Evolutionary conservation across 805 yeast genomes (phyloP).

Genomic region (Priceomyces castillae): DNA sequence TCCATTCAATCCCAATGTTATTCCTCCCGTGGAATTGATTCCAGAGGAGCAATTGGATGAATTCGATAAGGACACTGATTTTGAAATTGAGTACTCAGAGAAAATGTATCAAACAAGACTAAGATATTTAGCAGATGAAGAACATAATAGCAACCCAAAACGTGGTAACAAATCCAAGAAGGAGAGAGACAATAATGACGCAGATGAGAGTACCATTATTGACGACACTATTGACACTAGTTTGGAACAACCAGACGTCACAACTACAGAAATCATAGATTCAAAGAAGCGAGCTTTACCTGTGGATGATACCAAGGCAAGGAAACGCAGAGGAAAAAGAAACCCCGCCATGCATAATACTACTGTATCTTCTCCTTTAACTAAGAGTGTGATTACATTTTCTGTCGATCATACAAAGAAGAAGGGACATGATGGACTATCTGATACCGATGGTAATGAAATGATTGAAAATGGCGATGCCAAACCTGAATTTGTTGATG

Average conservation of each 20-base stretch:
- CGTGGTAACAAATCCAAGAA: conserved; percentile 29
- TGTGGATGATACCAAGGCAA: conserved; percentile 6
- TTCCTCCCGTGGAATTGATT: conserved; percentile 37
- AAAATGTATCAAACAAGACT: conserved; percentile 46
- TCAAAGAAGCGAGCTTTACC: conserved; percentile 4
- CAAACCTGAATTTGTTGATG: conserved; percentile 5
- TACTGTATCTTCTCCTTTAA: conserved; percentile 14
- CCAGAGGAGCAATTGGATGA: conserved; percentile 22
- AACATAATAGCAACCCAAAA: conserved; percentile 30
- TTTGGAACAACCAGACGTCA: conserved; percentile 1
- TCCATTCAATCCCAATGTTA: conserved; percentile 51
- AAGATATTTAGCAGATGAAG: conserved; percentile 39
- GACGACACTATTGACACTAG: conserved; percentile 4
- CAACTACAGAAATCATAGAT: conserved; percentile 1
- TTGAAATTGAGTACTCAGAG: conserved; percentile 47
- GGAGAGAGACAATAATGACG: conserved; percentile 16
- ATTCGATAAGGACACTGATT: conserved; percentile 48
- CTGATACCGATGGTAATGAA: conserved; percentile 4
- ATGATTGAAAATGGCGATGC: conserved; percentile 3
- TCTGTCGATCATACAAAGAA: conserved; percentile 2
- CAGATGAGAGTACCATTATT: conserved; percentile 3
- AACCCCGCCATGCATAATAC: conserved; percentile 11
- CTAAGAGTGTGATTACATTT: conserved; percentile 9
- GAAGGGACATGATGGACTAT: background rate
- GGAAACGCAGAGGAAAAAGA: conserved; percentile 11